Conservation (phyloP, 768 basidiomycete genomes). For the Termitomyces sp. region DNA sequence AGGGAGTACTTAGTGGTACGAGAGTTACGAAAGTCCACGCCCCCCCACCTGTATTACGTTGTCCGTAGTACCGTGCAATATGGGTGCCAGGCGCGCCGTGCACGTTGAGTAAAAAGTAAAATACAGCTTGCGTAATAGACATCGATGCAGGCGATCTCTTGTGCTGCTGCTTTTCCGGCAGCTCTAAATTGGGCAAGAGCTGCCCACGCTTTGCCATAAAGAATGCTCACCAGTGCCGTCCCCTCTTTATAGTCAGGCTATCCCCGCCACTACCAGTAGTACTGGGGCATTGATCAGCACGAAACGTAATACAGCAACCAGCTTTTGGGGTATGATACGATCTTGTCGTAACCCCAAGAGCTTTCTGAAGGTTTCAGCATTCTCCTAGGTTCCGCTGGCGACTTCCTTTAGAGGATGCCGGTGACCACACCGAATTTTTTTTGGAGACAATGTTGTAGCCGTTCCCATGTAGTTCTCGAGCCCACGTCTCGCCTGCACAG, state of each 20-base stretch:
- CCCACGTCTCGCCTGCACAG: constrained; percentile 84
- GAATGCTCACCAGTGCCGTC: constrained; percentile 55
- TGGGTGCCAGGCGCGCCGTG: too few relatives aligned
- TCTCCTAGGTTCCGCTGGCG: constrained; percentile 63
- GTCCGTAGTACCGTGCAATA: too few relatives aligned
- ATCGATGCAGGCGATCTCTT: background rate
- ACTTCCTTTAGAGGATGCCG: constrained; percentile 74
- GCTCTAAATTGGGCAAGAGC: constrained; percentile 49
- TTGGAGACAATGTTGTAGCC: constrained; percentile 60
- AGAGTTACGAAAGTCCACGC: too few relatives aligned
- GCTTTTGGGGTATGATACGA: constrained; percentile 41
- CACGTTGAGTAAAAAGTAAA: too few relatives aligned
- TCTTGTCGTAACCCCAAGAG: constrained; percentile 54
- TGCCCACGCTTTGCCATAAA: constrained; percentile 54
- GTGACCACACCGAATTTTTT: constrained; percentile 73
- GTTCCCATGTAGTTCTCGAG: constrained; percentile 69
- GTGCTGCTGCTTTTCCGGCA: constrained; percentile 29
- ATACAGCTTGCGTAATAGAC: background rate
- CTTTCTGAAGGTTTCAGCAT: constrained; percentile 65
- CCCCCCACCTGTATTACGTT: too few relatives aligned
- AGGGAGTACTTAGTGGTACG: too few relatives aligned
- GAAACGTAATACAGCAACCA: constrained; percentile 74
- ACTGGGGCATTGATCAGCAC: constrained; percentile 90
- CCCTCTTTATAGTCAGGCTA: constrained; percentile 72
- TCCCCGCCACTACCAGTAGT: constrained; percentile 76